Conservation (phyloP, 1,139 yeast genomes). For the Yamadazyma sp. region DNA sequence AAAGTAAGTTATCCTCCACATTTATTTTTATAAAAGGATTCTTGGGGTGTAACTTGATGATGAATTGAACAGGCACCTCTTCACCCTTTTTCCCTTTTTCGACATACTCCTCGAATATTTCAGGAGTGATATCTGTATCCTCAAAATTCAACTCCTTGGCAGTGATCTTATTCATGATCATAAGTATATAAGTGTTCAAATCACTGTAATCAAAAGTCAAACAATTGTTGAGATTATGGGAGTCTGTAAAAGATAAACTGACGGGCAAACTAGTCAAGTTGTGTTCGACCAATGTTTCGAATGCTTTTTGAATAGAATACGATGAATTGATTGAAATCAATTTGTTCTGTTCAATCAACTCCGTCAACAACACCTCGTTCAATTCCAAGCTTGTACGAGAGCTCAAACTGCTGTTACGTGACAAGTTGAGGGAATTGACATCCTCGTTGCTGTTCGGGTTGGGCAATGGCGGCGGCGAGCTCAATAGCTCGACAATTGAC, state of each 20-base stretch:
- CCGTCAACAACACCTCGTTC: constrained; percentile 69
- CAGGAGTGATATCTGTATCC: constrained; percentile 28
- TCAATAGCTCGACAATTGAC: constrained; percentile 78
- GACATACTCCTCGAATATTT: constrained; percentile 13
- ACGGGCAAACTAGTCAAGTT: constrained; percentile 88
- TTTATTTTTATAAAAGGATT: constrained; percentile 80
- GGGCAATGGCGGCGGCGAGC: constrained; percentile 79
- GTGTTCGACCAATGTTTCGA: constrained; percentile 68
- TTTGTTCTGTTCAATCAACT: constrained; percentile 77
- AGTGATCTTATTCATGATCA: constrained; percentile 67
- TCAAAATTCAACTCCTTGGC: constrained; percentile 35
- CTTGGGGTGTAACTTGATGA: constrained; percentile 75
- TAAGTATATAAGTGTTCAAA: constrained; percentile 75
- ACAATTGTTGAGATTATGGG: constrained; percentile 57
- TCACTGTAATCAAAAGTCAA: constrained; percentile 90
- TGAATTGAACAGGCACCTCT: constrained; percentile 79
- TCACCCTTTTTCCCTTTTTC: constrained; percentile 59
- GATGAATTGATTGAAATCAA: constrained; percentile 63
- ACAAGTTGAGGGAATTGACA: constrained; percentile 39
- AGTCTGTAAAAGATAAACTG: constrained; percentile 32
- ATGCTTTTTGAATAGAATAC: constrained; percentile 81
- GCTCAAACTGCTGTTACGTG: constrained; percentile 43
- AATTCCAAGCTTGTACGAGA: constrained; percentile 54
- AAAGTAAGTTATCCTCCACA: constrained; percentile 64
- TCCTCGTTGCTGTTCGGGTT: constrained; percentile 26